Base-by-base conservation (phyloP, 2,329 filamentous ascomycete genomes). In the Neoscytalidium dimidiatum region DNA sequence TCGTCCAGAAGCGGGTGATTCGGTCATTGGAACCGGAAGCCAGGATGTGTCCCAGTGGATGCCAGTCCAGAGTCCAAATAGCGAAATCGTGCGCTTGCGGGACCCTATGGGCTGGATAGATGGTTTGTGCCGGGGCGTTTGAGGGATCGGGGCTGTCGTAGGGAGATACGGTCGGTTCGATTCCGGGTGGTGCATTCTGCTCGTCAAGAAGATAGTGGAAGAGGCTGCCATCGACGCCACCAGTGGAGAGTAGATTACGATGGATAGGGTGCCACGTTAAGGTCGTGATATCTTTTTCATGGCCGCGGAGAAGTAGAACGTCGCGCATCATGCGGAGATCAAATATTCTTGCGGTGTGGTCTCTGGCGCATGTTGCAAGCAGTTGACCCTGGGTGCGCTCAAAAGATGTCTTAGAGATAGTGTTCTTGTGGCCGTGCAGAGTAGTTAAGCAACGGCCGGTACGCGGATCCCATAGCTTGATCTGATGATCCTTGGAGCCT, bases 321-420 rank as follows among this genome's bases (percentile, higher is more conserved):
- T 99, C 95, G 68, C 95, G 91, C 95, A 99, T 98, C 91, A 97
- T 97, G 56, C 95, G 88, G 64, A 99, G 84, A 76, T 99, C 95
- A 73, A 98, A 98, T 51, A 99, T 88, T 66, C 95, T 88, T 8
- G 94, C 93, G 0, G 92, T 96, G 76, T 96, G 92, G 73, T 99
- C 95, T 75, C 95, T 87, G 48, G 94, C 95, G 33, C 93, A 96
- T 0, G 95, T 97, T 38, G 94, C 95, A 53, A 99, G 85, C 67
- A 96, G 90, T 69, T 90, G 86, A 31, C 92, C 94, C 72, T 92
- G 90, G 9, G 92, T 89, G 60, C 90, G 90, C 75, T 97, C 95
- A 74, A 99, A 99, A 51, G 90, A 81, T 0, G 94, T 96, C 74
- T 95, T 95, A 49, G 93, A 95, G 72, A 99, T 94, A 41, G 93